A percentile compares a stretch with the other conserved stretches of the same genome.
Evolutionary conservation across 73 alveolate genomes (phyloP).

Genomic region (Stentor roeselii): DNA sequence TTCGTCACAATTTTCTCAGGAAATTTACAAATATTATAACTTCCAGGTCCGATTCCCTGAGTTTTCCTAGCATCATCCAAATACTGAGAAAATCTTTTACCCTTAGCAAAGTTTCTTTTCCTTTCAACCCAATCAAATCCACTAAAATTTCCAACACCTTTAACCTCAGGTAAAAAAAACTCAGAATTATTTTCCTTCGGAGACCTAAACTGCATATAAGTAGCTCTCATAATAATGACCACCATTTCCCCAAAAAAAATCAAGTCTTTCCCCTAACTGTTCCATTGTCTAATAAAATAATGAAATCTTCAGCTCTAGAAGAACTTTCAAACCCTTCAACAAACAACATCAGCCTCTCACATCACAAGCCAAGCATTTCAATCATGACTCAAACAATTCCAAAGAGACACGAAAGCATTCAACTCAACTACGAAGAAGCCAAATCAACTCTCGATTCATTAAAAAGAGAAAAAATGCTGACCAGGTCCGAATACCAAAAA

Average conservation of each 20-base stretch:
- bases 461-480: background rate
- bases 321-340: too few species aligned
- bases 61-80: background rate
- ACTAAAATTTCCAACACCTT: constrained; percentile 17
- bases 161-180: constrained; percentile 34
- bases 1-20: too few species aligned
- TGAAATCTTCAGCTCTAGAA: too few species aligned
- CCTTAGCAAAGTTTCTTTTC: constrained; percentile 6
- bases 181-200: constrained; percentile 57
- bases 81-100: background rate
- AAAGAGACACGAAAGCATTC: background rate
- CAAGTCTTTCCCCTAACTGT: too few species aligned
- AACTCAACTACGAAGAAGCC: background rate
- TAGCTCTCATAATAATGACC: constrained; percentile 67
- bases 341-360: too few species aligned
- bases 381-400: background rate
- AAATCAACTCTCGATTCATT: background rate
- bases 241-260: too few species aligned
- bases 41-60: constrained; percentile 14
- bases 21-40: background rate
- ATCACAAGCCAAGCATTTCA: background rate
- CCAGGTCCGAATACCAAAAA: background rate
- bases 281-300: too few species aligned
- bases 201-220: constrained; percentile 44
- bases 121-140: background rate